Evolutionary conservation across 805 yeast genomes (phyloP), one percentile per base, ranked within the genome.

Genomic region (Jamesozyma rosinii): DNA sequence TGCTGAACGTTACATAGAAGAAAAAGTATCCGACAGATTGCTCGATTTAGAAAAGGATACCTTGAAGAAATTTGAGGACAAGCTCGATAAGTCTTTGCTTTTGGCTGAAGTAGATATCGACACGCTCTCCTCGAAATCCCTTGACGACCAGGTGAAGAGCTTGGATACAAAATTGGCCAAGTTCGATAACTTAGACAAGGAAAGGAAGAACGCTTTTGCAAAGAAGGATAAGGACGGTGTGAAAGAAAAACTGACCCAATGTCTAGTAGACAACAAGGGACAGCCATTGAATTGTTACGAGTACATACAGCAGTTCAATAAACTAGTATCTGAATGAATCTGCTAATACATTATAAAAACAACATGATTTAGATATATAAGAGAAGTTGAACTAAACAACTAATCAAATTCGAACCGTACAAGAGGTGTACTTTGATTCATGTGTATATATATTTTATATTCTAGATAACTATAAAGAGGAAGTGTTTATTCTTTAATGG

Each of bases 231-330:
- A 69, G 18, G 70, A 69, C 18, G 70, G 67, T 2, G 58, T 79
- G 9, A 55, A 67, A 42, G 53, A 52, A 2, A 71, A 68, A 10
- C 77, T 87, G 21, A 65, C 72, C 21, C 55, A 66, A 35, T 86
- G 95, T 61, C 70, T 86, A 56, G 38, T 57, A 14, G 73, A 72
- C 39, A 81, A 80, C 60, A 64, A 71, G 48, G 82, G 78, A 19
- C 78, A 71, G 58, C 79, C 83, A 19, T 72, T 86, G 60, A 79
- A 83, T 61, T 86, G 95, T 61, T 83, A 88, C 81, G 85, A 82
- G 34, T 84, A 83, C 57, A 84, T 84, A 17, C 77, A 81, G 56
- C 65, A 70, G 44, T 85, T 86, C 63, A 83, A 78, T 58, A 71
- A 70, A 49, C 61, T 77, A 48, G 83, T 79, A 15, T 68, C 68